Percentiles rank a stretch among this genome's conserved stretches.
phyloP scores from a whole-genome alignment of 2,329 filamentous ascomycete genomes.

The Alternaria sp. region DNA sequence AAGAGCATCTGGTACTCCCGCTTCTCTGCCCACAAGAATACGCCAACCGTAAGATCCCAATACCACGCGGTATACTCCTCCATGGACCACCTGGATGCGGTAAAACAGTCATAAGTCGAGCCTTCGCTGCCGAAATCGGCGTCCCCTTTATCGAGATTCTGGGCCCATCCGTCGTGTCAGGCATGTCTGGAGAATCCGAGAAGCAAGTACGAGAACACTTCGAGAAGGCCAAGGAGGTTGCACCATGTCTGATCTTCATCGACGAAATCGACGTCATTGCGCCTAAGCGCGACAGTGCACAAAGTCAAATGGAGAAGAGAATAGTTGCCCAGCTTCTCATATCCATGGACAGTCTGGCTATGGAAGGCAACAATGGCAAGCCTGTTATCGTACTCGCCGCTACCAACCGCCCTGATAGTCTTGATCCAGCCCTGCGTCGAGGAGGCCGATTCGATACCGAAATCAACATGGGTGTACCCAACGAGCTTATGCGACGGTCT shows the following conservation, averaged over 20 bases:
- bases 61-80: conserved; percentile 76
- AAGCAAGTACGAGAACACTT: conserved; percentile 85
- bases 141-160: conserved; percentile 83
- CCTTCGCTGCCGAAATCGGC: conserved; percentile 75
- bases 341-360: conserved; percentile 80
- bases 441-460: conserved; percentile 81
- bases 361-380: conserved; percentile 74
- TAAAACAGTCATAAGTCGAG: conserved; percentile 83
- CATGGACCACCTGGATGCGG: conserved; percentile 86
- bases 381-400: conserved; percentile 90
- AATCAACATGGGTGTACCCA: conserved; percentile 87
- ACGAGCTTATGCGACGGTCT: conserved; percentile 74
- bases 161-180: conserved; percentile 79
- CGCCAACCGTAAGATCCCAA: conserved; percentile 68
- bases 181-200: conserved; percentile 89
- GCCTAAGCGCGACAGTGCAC: conserved; percentile 80
- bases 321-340: conserved; percentile 83
- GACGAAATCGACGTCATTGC: conserved; percentile 93
- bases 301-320: conserved; percentile 87
- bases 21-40: conserved; percentile 73
- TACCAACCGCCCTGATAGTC: conserved; percentile 83
- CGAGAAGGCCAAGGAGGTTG: conserved; percentile 83
- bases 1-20: conserved; percentile 74
- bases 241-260: conserved; percentile 89
- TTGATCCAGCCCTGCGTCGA: conserved; percentile 78